These are phyloP conservation scores for Scleromitrula shiraiana DNA, from an alignment of 2,329 filamentous ascomycete species.

Conservation along the genomic window DNA sequence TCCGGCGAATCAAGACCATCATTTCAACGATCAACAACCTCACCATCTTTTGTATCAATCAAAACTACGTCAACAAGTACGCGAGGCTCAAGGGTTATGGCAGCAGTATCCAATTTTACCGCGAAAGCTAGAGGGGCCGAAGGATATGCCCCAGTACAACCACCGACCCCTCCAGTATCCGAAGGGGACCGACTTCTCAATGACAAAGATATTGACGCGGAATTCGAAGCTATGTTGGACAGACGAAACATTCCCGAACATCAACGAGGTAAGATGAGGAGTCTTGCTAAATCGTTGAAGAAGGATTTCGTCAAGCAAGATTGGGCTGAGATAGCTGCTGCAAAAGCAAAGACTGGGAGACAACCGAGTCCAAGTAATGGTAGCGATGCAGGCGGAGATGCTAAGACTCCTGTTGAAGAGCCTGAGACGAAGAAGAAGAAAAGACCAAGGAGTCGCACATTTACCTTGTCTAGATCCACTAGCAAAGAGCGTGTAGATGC, in stretches of 20 bases:
- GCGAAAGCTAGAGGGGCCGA: slow-evolving; percentile 36
- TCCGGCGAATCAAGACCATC: slow-evolving; percentile 15
- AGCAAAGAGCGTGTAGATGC: slow-evolving; percentile 55
- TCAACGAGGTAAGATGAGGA: slow-evolving; percentile 91
- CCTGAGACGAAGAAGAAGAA: slow-evolving; percentile 40
- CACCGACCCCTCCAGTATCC: slow-evolving; percentile 25
- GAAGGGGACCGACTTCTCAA: slow-evolving; percentile 31
- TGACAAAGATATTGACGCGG: slow-evolving; percentile 46
- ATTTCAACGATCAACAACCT: slow-evolving; percentile 20
- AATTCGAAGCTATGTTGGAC: slow-evolving; percentile 62
- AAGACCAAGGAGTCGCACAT: slow-evolving; percentile 63
- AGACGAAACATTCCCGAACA: slow-evolving; percentile 89
- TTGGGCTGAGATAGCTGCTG: slow-evolving; percentile 58
- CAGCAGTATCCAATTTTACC: slow-evolving; percentile 55
- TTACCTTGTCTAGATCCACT: slow-evolving; percentile 42
- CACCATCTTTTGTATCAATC: slow-evolving; percentile 25
- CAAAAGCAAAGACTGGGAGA: slow-evolving; percentile 34
- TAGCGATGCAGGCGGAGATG: slow-evolving; percentile 32
- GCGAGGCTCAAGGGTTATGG: slow-evolving; percentile 50
- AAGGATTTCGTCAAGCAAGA: slow-evolving; percentile 92
- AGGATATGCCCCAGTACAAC: slow-evolving; percentile 6
- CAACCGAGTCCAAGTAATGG: slow-evolving; percentile 36
- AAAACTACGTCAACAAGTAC: slow-evolving; percentile 33
- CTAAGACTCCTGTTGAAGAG: slow-evolving; percentile 30
- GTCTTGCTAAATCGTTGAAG: slow-evolving; percentile 81